Evolutionary conservation across 768 basidiomycete genomes (phyloP).

Genomic region (Lactarius pseudohatsudake): DNA sequence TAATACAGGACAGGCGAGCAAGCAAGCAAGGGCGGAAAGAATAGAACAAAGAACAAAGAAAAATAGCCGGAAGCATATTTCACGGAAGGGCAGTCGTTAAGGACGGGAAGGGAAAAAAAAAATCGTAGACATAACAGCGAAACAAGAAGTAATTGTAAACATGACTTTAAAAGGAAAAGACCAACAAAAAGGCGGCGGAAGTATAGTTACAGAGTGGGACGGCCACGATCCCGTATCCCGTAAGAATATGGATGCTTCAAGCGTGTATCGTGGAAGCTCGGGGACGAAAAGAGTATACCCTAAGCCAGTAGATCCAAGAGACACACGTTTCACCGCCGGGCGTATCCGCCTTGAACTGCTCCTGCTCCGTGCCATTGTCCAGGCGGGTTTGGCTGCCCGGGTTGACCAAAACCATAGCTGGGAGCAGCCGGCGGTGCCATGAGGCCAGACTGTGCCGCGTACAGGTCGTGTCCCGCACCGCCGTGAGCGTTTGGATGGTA

Average conservation of each 20-base stretch:
- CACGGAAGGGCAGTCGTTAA: conserved; percentile 21
- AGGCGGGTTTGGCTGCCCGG: conserved; percentile 21
- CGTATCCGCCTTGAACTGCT: conserved; percentile 29
- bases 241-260: conserved; percentile 6
- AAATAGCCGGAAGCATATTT: conserved; percentile 28
- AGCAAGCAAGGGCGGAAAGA: conserved; percentile 9
- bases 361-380: conserved; percentile 30
- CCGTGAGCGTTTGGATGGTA: conserved; percentile 26
- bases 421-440: conserved; percentile 30
- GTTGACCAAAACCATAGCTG: conserved; percentile 27
- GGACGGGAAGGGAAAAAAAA: not conserved
- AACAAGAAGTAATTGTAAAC: conserved; percentile 25
- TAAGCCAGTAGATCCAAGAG: not conserved
- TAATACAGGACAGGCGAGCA: conserved; percentile 25
- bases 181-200: conserved; percentile 18
- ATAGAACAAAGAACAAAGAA: conserved; percentile 1
- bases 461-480: conserved; percentile 24
- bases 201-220: conserved; percentile 21
- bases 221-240: conserved; percentile 14
- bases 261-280: conserved; percentile 13
- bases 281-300: conserved; percentile 13
- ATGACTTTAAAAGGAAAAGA: conserved; percentile 16
- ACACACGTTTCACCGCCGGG: conserved; percentile 25
- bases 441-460: conserved; percentile 23
- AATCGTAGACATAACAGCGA: conserved; percentile 23